These are phyloP conservation scores for Helianthus tuberosus DNA, from an alignment of 129 eudicot species.

Conservation along the genomic window DNA sequence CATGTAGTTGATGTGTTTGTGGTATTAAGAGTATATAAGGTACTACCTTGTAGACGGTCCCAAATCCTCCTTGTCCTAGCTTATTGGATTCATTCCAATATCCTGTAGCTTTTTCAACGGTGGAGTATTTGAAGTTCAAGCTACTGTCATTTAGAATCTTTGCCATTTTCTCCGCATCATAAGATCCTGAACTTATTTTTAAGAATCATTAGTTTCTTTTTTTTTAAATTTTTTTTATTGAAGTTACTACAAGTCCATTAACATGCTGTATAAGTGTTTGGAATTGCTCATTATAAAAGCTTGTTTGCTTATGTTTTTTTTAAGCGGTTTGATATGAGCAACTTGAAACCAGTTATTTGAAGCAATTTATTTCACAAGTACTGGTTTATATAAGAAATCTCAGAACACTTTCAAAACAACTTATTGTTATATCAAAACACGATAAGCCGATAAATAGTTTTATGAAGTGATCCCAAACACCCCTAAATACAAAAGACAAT, in stretches of 20 bases:
- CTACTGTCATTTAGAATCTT: slow-evolving; percentile 61
- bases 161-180: slow-evolving; percentile 46
- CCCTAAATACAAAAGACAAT: neutral
- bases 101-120: slow-evolving; percentile 64
- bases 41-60: slow-evolving; percentile 75
- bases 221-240: neutral
- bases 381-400: neutral
- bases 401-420: neutral
- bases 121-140: slow-evolving; percentile 69
- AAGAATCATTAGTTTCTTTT: neutral
- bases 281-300: neutral
- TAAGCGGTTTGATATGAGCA: neutral
- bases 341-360: neutral
- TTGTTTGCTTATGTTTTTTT: neutral
- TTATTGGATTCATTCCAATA: slow-evolving; percentile 64
- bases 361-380: neutral
- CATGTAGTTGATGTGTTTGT: neutral
- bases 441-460: neutral
- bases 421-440: neutral
- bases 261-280: neutral
- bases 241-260: neutral
- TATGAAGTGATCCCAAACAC: neutral
- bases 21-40: neutral
- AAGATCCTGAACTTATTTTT: slow-evolving; percentile 36
- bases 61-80: slow-evolving; percentile 85